These are phyloP conservation scores for Sicyos baderoa DNA, from an alignment of 306 rosid species.

Conservation along the genomic window DNA sequence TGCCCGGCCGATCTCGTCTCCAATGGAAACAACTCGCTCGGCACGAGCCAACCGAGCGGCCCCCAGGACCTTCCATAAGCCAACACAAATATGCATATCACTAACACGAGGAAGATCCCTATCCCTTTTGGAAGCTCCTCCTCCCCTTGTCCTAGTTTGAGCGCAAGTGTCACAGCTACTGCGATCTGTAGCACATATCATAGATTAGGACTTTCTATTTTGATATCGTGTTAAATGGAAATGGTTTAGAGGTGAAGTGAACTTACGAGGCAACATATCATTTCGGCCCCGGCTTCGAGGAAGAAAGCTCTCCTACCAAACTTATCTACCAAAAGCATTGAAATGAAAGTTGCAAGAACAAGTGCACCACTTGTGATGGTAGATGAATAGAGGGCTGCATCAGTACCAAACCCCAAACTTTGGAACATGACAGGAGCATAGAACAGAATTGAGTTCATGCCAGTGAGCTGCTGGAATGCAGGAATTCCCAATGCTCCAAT, in stretches of 20 bases:
- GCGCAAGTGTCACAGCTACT: slow-evolving; percentile 53
- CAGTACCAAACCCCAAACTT: slow-evolving; percentile 82
- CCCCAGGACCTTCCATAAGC: slow-evolving; percentile 99
- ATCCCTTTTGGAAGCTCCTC: slow-evolving; percentile 48
- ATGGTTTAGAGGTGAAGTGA: neutral
- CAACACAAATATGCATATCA: slow-evolving; percentile 72
- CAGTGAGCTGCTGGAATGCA: slow-evolving; percentile 93
- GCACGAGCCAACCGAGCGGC: slow-evolving; percentile 92
- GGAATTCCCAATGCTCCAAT: slow-evolving; percentile 91
- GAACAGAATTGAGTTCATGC: slow-evolving; percentile 91
- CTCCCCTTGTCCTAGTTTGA: slow-evolving; percentile 67
- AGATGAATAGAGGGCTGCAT: slow-evolving; percentile 71
- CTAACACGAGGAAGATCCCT: slow-evolving; percentile 58
- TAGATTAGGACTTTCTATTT: neutral
- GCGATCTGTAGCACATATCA: slow-evolving; percentile 50
- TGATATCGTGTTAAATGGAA: neutral
- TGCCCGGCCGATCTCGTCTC: slow-evolving; percentile 95
- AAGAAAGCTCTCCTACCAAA: slow-evolving; percentile 88
- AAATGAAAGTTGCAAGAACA: slow-evolving; percentile 68
- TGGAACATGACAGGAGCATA: slow-evolving; percentile 96
- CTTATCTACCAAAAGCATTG: slow-evolving; percentile 75
- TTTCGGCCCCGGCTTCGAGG: slow-evolving; percentile 85
- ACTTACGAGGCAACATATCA: slow-evolving; percentile 79
- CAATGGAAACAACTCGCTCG: slow-evolving; percentile 87
- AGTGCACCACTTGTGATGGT: slow-evolving; percentile 72